Percentiles rank a stretch among this genome's conserved stretches.
phyloP scores from a whole-genome alignment of 2,329 filamentous ascomycete species.

The Xylariaceae sp. region DNA sequence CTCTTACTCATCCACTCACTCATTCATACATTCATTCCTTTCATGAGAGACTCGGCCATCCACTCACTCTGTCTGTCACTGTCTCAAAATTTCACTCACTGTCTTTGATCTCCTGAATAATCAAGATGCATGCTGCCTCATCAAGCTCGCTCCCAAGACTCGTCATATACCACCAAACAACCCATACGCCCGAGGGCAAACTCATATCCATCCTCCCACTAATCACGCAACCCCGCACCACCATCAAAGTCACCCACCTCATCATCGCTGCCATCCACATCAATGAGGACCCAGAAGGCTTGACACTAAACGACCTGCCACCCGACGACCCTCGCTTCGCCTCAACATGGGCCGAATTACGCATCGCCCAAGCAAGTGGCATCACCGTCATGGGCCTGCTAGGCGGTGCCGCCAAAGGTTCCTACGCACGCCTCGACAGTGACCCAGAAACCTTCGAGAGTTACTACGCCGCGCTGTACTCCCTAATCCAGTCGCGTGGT shows the following conservation, averaged over 20 bases:
- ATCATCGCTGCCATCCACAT: constrained; percentile 77
- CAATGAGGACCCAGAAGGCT: constrained; percentile 59
- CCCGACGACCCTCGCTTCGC: constrained; percentile 59
- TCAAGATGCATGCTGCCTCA: constrained; percentile 19
- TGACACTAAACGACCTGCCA: constrained; percentile 72
- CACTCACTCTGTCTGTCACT: no score
- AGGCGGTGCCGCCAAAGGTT: constrained; percentile 71
- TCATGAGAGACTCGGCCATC: no score
- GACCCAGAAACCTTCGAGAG: constrained; percentile 56
- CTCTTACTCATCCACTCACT: no score
- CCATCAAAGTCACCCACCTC: constrained; percentile 61
- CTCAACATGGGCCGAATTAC: constrained; percentile 68
- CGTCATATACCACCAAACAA: constrained; percentile 38
- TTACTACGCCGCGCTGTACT: constrained; percentile 64
- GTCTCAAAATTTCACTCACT: no score
- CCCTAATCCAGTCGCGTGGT: constrained; percentile 52
- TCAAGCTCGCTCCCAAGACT: constrained; percentile 24
- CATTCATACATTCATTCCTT: no score
- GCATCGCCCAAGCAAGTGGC: constrained; percentile 63
- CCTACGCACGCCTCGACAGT: constrained; percentile 54
- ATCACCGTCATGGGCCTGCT: constrained; percentile 78
- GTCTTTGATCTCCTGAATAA: no score
- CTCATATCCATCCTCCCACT: constrained; percentile 41
- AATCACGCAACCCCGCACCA: constrained; percentile 33
- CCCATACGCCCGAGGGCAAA: constrained; percentile 35